phyloP scores from a whole-genome alignment of 148 eudicot species.

The Euryodendron excelsum region DNA sequence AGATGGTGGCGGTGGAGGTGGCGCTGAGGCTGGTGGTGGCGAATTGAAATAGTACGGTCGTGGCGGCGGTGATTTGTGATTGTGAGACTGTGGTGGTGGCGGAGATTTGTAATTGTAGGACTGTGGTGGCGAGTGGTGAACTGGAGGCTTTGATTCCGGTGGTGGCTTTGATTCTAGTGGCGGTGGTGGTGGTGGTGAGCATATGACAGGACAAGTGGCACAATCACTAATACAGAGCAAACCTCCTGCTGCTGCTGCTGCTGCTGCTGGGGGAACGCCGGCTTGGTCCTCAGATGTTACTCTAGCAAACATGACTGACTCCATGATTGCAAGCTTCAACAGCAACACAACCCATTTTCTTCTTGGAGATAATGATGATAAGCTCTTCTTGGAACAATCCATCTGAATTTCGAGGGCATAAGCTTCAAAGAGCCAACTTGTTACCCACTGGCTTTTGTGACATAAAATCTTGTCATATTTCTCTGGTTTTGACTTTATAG shows the following conservation, averaged over 20 bases:
- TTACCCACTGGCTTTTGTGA: not conserved
- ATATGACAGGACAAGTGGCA: conserved; percentile 67
- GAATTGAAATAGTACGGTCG: too few species aligned
- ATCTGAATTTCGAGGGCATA: not conserved
- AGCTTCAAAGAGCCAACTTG: not conserved
- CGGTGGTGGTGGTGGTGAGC: conserved; percentile 69
- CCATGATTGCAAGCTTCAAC: not conserved
- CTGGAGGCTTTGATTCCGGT: not conserved
- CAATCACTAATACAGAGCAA: conserved; percentile 83
- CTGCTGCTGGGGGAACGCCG: conserved; percentile 23
- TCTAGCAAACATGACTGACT: not conserved
- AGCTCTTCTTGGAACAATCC: conserved; percentile 7
- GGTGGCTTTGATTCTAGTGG: conserved; percentile 16
- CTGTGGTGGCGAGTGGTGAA: not conserved
- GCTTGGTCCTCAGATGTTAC: conserved; percentile 24
- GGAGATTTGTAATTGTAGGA: too few species aligned
- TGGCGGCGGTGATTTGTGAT: too few species aligned
- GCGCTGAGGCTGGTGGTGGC: too few species aligned
- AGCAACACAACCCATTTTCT: conserved; percentile 12
- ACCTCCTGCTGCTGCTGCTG: too few species aligned
- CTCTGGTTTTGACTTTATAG: not conserved
- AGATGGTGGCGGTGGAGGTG: conserved; percentile 32
- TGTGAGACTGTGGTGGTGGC: too few species aligned
- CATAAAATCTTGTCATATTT: not conserved
- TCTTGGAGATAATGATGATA: not conserved